phyloP scores from a whole-genome alignment of 768 basidiomycete genomes.

The Russula earlei region DNA sequence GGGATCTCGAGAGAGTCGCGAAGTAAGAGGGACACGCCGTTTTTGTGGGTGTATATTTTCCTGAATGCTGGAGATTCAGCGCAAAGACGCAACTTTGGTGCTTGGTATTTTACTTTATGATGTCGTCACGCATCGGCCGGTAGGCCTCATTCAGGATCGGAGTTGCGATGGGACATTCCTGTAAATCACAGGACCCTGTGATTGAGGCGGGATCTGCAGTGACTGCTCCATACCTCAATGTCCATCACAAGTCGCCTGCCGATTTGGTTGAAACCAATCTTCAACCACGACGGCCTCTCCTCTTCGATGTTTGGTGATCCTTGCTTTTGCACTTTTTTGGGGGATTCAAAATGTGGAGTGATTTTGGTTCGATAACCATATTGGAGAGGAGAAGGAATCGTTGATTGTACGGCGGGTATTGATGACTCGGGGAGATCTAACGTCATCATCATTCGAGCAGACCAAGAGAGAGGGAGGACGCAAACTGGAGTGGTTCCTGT shows the following conservation, averaged over 20 bases:
- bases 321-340: conserved; percentile 31
- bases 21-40: conserved; percentile 82
- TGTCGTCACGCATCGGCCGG: conserved; percentile 47
- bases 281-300: conserved; percentile 56
- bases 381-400: conserved; percentile 79
- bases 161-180: conserved; percentile 93
- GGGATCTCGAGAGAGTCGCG: conserved; percentile 63
- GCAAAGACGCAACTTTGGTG: background rate
- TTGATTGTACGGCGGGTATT: conserved; percentile 60
- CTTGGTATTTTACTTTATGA: conserved; percentile 46
- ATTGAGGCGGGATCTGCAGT: background rate
- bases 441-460: background rate
- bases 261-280: conserved; percentile 83
- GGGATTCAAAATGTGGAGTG: conserved; percentile 89
- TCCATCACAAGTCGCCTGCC: conserved; percentile 72
- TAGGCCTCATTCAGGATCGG: conserved; percentile 65
- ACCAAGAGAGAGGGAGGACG: background rate
- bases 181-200: background rate
- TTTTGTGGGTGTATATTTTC: conserved; percentile 71
- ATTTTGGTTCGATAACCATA: conserved; percentile 95
- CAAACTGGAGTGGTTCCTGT: conserved; percentile 60
- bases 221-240: conserved; percentile 59
- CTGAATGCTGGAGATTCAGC: conserved; percentile 30
- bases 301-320: conserved; percentile 13
- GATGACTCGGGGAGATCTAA: conserved; percentile 44